Conservation (phyloP, 306 rosid genomes). For the Canavalia ensiformis region DNA sequence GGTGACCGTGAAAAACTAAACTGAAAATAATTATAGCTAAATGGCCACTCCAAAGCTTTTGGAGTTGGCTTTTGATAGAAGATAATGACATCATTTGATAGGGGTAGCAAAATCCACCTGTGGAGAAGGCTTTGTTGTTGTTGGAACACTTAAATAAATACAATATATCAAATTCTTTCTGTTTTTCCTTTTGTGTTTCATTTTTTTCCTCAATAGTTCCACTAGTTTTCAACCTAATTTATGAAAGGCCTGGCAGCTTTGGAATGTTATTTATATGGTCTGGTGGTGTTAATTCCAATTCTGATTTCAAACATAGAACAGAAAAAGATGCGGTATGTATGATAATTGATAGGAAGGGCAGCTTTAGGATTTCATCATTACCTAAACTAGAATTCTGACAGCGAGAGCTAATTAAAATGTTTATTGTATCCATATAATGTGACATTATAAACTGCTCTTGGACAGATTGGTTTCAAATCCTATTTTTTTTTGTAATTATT, state of each 20-base stretch:
- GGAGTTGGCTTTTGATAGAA: slow-evolving; percentile 12
- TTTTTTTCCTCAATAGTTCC: not conserved
- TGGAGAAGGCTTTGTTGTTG: not conserved
- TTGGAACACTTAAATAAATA: not conserved
- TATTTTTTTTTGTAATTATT: not conserved
- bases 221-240: not conserved
- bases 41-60: not conserved
- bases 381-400: slow-evolving; percentile 19
- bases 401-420: slow-evolving; percentile 29
- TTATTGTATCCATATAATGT: not conserved
- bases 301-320: not conserved
- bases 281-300: slow-evolving; percentile 7
- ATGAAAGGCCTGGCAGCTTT: not conserved
- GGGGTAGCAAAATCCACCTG: not conserved
- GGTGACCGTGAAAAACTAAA: not conserved
- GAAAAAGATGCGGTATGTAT: not conserved
- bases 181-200: not conserved
- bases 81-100: not conserved
- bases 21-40: not conserved
- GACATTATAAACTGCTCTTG: not conserved
- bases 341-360: not conserved
- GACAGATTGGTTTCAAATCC: slow-evolving; percentile 14
- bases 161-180: not conserved
- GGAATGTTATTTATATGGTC: not conserved
- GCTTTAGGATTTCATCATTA: slow-evolving; percentile 25